Evolutionary conservation across 2,329 filamentous ascomycete genomes (phyloP), one percentile per base, ranked within the genome.

Genomic region (Penicillium crustosum): DNA sequence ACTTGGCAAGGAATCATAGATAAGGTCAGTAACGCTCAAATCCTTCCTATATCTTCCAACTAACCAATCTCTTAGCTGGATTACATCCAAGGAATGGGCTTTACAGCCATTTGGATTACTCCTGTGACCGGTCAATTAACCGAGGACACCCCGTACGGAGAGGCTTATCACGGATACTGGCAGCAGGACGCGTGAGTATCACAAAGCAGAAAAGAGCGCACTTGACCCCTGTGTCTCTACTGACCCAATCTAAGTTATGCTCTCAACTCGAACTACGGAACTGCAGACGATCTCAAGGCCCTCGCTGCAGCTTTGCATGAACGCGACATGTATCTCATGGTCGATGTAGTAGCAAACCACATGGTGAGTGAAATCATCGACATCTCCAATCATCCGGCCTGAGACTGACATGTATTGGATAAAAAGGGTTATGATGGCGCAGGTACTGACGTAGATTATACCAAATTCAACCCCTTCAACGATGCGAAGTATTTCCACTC

Each of bases 251-350:
- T 8, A 35, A 74, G 72, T 33, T 81, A 82, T 63, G 64, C 73
- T 15, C 70, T 89, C 55, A 88, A 89, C 65, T 60, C 78, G 2
- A 78, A 84, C 57, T 86, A 84, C 60, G 87, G 87, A 31, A 83
- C 82, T 0, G 77, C 78, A 5, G 76, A 82, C 15, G 86, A 89
- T 63, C 76, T 89, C 55, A 80, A 81, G 61, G 79, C 77, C 5
- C 78, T 89, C 7, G 78, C 85, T 1, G 71, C 74, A 23, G 83
- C 81, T 2, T 71, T 86, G 2, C 85, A 88, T 65, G 69, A 72
- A 19, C 77, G 83, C 4, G 78, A 73, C 17, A 87, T 86, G 83
- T 84, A 83, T 62, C 72, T 86, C 38, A 87, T 87, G 84, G 76
- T 86, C 2, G 84, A 86, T 59, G 74, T 86, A 1, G 83, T 86